phyloP scores from a whole-genome alignment of 345 rosid genomes.

The Populus simonii region DNA sequence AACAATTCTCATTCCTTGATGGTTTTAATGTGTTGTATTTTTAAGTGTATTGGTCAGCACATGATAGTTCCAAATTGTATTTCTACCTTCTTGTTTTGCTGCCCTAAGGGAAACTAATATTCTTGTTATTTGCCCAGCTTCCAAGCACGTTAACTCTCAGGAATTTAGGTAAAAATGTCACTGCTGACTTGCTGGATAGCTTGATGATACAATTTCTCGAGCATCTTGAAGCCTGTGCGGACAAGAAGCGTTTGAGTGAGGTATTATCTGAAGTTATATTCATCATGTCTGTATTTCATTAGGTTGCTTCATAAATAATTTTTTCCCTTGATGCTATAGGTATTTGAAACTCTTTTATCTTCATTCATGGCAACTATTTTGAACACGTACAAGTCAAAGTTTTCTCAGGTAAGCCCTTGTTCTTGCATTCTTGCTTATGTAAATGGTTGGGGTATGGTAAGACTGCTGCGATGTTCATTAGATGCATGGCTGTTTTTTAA shows the following conservation, averaged over 20 bases:
- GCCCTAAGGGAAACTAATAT: background rate
- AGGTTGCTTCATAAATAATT: background rate
- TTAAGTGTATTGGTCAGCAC: background rate
- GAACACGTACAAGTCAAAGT: constrained; percentile 73
- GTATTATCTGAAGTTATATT: constrained; percentile 32
- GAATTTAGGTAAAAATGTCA: constrained; percentile 38
- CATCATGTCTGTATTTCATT: background rate
- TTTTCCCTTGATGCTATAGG: constrained; percentile 35
- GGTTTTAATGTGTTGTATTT: too few relatives aligned
- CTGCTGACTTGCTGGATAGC: constrained; percentile 65
- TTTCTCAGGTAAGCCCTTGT: constrained; percentile 59
- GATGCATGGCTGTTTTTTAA: too few relatives aligned
- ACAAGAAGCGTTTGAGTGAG: constrained; percentile 54
- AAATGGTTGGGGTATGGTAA: too few relatives aligned
- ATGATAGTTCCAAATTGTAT: background rate
- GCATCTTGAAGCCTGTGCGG: constrained; percentile 75
- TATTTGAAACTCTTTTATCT: constrained; percentile 62
- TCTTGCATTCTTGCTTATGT: too few relatives aligned
- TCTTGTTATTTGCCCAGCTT: constrained; percentile 38
- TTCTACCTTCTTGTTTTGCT: background rate
- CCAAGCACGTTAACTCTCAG: constrained; percentile 41
- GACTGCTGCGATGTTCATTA: too few relatives aligned
- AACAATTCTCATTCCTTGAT: background rate
- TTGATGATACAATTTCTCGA: constrained; percentile 71
- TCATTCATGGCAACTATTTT: constrained; percentile 62